phyloP scores from a whole-genome alignment of 108 stramenopile species.

The Skeletonema tropicum region DNA sequence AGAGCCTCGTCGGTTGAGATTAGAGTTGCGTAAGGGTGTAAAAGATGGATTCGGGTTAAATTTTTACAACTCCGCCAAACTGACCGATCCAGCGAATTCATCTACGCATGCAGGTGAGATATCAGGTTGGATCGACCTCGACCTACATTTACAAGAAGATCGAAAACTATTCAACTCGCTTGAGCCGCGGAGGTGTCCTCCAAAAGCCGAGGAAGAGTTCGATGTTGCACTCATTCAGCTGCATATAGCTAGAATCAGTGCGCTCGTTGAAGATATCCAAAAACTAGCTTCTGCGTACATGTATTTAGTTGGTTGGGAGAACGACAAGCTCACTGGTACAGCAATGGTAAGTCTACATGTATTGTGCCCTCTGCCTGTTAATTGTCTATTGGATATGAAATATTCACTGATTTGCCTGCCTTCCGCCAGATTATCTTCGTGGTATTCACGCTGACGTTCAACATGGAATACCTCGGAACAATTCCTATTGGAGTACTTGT shows the following conservation, averaged over 20 bases:
- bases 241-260: slow-evolving; percentile 72
- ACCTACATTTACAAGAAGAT: slow-evolving; percentile 69
- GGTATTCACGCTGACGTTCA: slow-evolving; percentile 33
- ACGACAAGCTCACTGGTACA: slow-evolving; percentile 58
- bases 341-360: slow-evolving; percentile 48
- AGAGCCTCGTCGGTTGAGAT: slow-evolving; percentile 48
- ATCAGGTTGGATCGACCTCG: slow-evolving; percentile 77
- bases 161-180: slow-evolving; percentile 53
- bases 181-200: slow-evolving; percentile 61
- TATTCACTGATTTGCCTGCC: background rate
- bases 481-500: slow-evolving; percentile 58
- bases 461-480: slow-evolving; percentile 51
- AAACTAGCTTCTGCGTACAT: slow-evolving; percentile 50
- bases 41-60: slow-evolving; percentile 70
- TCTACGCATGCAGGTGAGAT: slow-evolving; percentile 55
- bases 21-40: slow-evolving; percentile 64
- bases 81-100: slow-evolving; percentile 19
- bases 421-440: slow-evolving; percentile 41
- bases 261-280: slow-evolving; percentile 62
- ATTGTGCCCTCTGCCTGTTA: slow-evolving; percentile 6
- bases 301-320: slow-evolving; percentile 77
- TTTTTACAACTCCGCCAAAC: slow-evolving; percentile 59
- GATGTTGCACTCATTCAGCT: slow-evolving; percentile 68
- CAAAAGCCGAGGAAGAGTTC: slow-evolving; percentile 63
- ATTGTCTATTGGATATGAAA: background rate